Percentiles rank a stretch among this genome's conserved stretches.
Conservation (phyloP, 306 rosid genomes). For the Hippophae gyantsensis region DNA sequence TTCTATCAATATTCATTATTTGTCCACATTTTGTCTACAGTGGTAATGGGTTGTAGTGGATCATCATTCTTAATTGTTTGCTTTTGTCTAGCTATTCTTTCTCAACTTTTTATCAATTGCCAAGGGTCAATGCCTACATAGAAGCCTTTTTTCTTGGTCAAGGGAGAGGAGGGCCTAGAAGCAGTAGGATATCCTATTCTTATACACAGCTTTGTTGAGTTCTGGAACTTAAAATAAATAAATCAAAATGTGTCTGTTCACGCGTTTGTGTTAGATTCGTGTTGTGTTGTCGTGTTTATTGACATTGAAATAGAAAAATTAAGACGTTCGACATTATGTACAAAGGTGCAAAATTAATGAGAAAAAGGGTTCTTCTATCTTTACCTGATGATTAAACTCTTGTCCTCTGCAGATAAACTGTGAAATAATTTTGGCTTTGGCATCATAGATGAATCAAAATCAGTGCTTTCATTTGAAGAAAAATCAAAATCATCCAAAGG, state of each 20-base stretch:
- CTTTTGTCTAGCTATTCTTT: constrained; percentile 50
- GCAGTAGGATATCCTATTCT: constrained; percentile 48
- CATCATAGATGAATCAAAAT: constrained; percentile 83
- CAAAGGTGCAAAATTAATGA: not conserved
- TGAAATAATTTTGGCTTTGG: constrained; percentile 48
- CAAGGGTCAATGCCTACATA: constrained; percentile 74
- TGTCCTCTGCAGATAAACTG: constrained; percentile 55
- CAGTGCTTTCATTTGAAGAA: constrained; percentile 66
- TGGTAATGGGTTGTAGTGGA: constrained; percentile 69
- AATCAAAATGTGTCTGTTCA: constrained; percentile 9
- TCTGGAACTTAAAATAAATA: constrained; percentile 35
- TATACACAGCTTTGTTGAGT: constrained; percentile 53
- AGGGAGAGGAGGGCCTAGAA: constrained; percentile 32
- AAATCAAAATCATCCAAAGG: constrained; percentile 61
- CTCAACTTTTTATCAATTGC: constrained; percentile 69
- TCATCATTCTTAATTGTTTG: constrained; percentile 27
- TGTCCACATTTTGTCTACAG: constrained; percentile 60
- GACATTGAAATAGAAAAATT: too few species aligned
- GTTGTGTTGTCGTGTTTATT: too few species aligned
- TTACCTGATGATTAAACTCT: constrained; percentile 34
- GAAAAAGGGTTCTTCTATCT: constrained; percentile 5
- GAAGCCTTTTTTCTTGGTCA: constrained; percentile 49
- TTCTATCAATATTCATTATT: constrained; percentile 25
- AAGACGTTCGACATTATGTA: not conserved
- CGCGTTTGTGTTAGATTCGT: too few species aligned